Evolutionary conservation across 306 rosid species (phyloP).

Genomic region (Prunus davidiana): DNA sequence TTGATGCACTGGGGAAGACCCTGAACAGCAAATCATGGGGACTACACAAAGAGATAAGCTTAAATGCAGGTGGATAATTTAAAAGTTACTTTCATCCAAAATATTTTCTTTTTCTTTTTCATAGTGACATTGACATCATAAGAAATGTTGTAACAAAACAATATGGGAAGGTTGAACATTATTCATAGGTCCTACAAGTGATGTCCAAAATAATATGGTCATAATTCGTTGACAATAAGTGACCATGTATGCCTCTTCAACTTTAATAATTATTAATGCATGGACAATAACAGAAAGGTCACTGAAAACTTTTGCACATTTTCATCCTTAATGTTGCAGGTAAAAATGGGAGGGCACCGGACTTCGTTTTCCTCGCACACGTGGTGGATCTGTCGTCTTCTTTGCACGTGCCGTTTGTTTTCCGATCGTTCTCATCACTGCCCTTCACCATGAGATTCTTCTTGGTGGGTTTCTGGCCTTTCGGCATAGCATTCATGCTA

Average conservation of each 20-base stretch:
- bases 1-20: conserved; percentile 74
- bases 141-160: no score
- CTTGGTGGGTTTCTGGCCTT: conserved; percentile 35
- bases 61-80: conserved; percentile 48
- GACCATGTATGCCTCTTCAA: neutral
- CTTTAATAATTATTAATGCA: neutral
- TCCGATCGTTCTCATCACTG: conserved; percentile 49
- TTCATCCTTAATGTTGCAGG: conserved; percentile 38
- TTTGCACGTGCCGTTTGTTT: conserved; percentile 57
- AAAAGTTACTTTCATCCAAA: neutral
- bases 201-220: neutral
- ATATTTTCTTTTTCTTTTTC: no score
- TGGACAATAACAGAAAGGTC: neutral
- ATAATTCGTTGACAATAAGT: neutral
- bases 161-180: no score
- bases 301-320: neutral
- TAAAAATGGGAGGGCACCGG: conserved; percentile 43
- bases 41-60: conserved; percentile 52
- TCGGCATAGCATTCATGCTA: conserved; percentile 36
- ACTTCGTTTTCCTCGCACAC: conserved; percentile 91
- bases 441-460: conserved; percentile 52
- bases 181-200: no score
- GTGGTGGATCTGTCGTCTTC: conserved; percentile 66
- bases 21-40: conserved; percentile 69
- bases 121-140: no score